Percentiles rank a stretch among this genome's conserved stretches.
phyloP scores from a whole-genome alignment of 257 asterid species.

The Solanum dulcamara region DNA sequence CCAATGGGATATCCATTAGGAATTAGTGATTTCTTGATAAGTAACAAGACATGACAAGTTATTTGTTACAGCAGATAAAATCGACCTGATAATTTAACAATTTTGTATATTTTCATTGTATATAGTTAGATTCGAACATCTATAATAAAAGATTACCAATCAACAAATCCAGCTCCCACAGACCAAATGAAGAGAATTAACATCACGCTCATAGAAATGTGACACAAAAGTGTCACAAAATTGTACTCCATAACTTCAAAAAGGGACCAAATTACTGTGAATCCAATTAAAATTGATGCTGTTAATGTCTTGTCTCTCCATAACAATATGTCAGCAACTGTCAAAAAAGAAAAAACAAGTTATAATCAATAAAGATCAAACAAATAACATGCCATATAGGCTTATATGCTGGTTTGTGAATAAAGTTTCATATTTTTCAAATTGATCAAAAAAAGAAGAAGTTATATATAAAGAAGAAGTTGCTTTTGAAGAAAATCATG shows the following conservation, averaged over 20 bases:
- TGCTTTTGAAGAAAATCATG: background rate
- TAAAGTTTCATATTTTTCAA: background rate
- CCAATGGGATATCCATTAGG: background rate
- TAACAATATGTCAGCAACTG: constrained; percentile 48
- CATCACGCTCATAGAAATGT: constrained; percentile 39
- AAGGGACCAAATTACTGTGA: constrained; percentile 39
- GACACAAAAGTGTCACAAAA: constrained; percentile 38
- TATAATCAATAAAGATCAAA: background rate
- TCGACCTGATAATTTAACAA: background rate
- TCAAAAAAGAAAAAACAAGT: background rate
- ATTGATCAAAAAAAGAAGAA: background rate
- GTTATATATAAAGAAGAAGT: background rate
- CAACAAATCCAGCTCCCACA: constrained; percentile 18
- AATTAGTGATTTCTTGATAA: background rate
- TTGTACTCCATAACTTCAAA: constrained; percentile 46
- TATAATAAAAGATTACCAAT: constrained; percentile 15
- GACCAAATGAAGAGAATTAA: constrained; percentile 45
- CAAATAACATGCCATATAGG: background rate
- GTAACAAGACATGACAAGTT: background rate
- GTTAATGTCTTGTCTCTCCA: constrained; percentile 47
- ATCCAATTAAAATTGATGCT: constrained; percentile 29
- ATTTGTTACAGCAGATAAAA: background rate
- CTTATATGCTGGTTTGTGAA: background rate
- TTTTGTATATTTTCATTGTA: background rate
- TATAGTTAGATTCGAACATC: background rate